Evolutionary conservation across 2,329 filamentous ascomycete species (phyloP).

Genomic region (Tolypocladium tundrense): DNA sequence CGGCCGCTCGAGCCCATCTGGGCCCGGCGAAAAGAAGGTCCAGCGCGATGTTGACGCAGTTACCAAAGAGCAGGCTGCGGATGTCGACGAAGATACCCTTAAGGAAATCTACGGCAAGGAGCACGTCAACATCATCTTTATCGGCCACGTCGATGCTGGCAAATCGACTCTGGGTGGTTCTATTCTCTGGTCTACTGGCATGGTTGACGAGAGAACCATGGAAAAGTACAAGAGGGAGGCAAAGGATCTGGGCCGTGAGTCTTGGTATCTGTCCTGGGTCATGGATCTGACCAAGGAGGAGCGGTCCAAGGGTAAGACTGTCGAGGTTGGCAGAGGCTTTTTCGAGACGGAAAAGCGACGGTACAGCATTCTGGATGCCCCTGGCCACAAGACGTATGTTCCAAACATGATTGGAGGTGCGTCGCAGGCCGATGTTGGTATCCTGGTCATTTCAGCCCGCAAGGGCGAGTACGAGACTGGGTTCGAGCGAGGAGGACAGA

Average conservation of each 20-base stretch:
- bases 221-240: conserved; percentile 97
- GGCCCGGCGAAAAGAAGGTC: conserved; percentile 36
- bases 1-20: conserved; percentile 71
- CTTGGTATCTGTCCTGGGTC: conserved; percentile 98
- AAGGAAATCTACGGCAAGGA: conserved; percentile 96
- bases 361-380: conserved; percentile 94
- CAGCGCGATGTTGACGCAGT: conserved; percentile 71
- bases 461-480: conserved; percentile 99
- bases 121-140: conserved; percentile 89
- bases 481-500: conserved; percentile 93
- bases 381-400: conserved; percentile 96
- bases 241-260: conserved; percentile 91
- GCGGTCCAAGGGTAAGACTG: conserved; percentile 91
- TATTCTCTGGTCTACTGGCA: conserved; percentile 86
- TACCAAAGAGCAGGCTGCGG: conserved; percentile 68
- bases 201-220: conserved; percentile 98
- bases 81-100: conserved; percentile 62
- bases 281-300: conserved; percentile 96
- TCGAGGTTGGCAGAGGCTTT: conserved; percentile 90
- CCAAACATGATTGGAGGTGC: conserved; percentile 97
- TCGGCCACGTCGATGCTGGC: conserved; percentile 95
- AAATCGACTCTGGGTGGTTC: conserved; percentile 94
- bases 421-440: conserved; percentile 86
- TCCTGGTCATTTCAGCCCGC: conserved; percentile 89
- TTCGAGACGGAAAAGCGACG: conserved; percentile 95